A percentile compares a stretch with the other conserved stretches of the same genome.
phyloP scores from a whole-genome alignment of 108 stramenopile species.

The Nitzschia sp. region DNA sequence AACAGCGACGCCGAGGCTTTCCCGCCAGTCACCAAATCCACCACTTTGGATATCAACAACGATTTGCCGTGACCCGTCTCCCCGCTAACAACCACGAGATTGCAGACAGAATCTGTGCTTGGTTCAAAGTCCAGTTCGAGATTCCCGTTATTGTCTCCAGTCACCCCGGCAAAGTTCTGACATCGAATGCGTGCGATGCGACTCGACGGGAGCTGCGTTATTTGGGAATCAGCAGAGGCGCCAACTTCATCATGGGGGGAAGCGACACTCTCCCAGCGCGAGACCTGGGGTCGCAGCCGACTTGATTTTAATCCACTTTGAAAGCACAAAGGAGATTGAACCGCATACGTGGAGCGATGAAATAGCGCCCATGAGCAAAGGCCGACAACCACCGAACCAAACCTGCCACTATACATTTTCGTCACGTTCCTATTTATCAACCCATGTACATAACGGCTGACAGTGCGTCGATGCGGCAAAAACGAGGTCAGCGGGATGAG shows the following conservation, averaged over 20 bases:
- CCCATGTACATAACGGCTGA: too few relatives aligned
- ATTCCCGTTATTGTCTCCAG: not conserved
- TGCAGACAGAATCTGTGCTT: not conserved
- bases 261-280: not conserved
- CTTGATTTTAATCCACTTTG: not conserved
- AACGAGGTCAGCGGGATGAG: too few relatives aligned
- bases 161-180: slow-evolving; percentile 20
- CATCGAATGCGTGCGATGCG: slow-evolving; percentile 19
- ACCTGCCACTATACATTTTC: not conserved
- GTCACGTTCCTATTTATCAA: too few relatives aligned
- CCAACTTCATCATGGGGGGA: not conserved
- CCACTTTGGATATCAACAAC: slow-evolving; percentile 63
- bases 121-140: slow-evolving; percentile 8
- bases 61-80: slow-evolving; percentile 75
- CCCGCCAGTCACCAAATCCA: slow-evolving; percentile 65
- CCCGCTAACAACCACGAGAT: slow-evolving; percentile 45
- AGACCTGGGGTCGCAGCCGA: not conserved
- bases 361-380: not conserved
- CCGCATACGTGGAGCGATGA: not conserved
- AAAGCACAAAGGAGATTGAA: not conserved
- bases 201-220: not conserved
- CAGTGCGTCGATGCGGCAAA: too few relatives aligned
- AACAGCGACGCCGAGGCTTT: slow-evolving; percentile 51
- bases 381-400: not conserved
- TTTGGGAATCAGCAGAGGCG: not conserved